Evolutionary conservation across 2,329 filamentous ascomycete genomes (phyloP), one percentile per base, ranked within the genome.

Genomic region (Falciphora oryzae): DNA sequence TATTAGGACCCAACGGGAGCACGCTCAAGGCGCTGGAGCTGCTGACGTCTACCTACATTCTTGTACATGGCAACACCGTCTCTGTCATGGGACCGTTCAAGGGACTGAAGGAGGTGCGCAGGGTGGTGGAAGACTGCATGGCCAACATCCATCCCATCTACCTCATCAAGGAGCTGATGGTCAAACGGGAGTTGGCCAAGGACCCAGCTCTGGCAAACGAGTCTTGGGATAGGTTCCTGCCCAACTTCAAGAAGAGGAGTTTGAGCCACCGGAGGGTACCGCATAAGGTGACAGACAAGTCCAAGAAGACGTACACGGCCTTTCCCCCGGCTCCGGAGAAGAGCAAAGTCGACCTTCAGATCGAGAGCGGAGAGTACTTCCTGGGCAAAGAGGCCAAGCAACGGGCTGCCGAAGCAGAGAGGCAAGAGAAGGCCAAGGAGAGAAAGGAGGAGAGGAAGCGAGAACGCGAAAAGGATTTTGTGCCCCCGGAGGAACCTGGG

Each of bases 321-420:
- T 99, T 99, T 88, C 95, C 95, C 61, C 95, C 95, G 8, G 86
- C 93, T 58, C 93, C 93, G 69, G 94, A 99, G 83, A 97, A 97
- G 91, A 97, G 93, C 86, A 99, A 98, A 86, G 86, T 99, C 71
- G 95, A 99, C 78, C 79, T 93, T 77, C 94, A 99, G 84, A 97
- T 99, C 80, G 95, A 99, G 82, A 93, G 87, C 71, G 94, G 95
- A 79, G 94, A 98, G 80, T 99, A 96, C 80, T 98, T 98, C 77
- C 78, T 99, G 74, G 89, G 89, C 73, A 97, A 97, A 82, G 88
- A 93, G 73, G 93, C 92, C 66, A 97, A 96, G 83, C 92, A 96
- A 73, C 84, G 93, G 67, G 90, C 89, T 64, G 87, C 83, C 60
- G 88, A 90, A 77, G 89, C 94, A 74, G 90, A 92, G 73, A 83